Conservation (phyloP, 768 basidiomycete species). For the Tylopilus plumbeoviolaceoides region DNA sequence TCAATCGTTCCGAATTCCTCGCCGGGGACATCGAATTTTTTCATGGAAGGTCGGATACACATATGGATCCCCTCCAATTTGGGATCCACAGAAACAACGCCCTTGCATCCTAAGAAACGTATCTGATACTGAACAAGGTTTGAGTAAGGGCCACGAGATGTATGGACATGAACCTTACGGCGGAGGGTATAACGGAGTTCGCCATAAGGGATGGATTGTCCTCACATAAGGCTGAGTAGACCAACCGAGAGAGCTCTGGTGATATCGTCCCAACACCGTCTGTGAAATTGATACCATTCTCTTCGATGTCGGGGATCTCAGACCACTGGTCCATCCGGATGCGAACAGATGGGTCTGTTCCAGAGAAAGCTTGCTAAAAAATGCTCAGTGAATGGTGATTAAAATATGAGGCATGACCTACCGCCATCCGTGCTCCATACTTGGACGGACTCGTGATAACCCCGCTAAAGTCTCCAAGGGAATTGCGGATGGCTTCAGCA, state of each 20-base stretch:
- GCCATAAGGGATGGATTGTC: constrained; percentile 34
- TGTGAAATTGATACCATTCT: constrained; percentile 49
- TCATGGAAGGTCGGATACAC: constrained; percentile 70
- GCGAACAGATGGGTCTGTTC: constrained; percentile 68
- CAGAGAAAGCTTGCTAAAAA: constrained; percentile 67
- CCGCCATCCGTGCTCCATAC: constrained; percentile 74
- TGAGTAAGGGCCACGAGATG: neutral
- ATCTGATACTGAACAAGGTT: constrained; percentile 60
- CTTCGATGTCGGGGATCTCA: constrained; percentile 53
- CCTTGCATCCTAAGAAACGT: constrained; percentile 81
- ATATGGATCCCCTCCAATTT: constrained; percentile 52
- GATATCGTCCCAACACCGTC: constrained; percentile 85
- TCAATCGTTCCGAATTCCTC: constrained; percentile 59
- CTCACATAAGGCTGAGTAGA: constrained; percentile 55
- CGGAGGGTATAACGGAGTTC: constrained; percentile 48
- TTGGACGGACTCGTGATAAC: constrained; percentile 65
- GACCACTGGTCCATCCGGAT: constrained; percentile 59
- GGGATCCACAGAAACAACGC: constrained; percentile 69
- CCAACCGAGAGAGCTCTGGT: constrained; percentile 46
- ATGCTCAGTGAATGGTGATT: constrained; percentile 6
- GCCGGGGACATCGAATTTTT: constrained; percentile 59
- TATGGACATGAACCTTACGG: constrained; percentile 40
- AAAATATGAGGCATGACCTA: constrained; percentile 4
- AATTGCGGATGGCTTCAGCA: constrained; percentile 54
- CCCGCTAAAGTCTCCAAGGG: constrained; percentile 65